Base-by-base conservation (phyloP, 805 yeast genomes). In the Starmerella vitae region DNA sequence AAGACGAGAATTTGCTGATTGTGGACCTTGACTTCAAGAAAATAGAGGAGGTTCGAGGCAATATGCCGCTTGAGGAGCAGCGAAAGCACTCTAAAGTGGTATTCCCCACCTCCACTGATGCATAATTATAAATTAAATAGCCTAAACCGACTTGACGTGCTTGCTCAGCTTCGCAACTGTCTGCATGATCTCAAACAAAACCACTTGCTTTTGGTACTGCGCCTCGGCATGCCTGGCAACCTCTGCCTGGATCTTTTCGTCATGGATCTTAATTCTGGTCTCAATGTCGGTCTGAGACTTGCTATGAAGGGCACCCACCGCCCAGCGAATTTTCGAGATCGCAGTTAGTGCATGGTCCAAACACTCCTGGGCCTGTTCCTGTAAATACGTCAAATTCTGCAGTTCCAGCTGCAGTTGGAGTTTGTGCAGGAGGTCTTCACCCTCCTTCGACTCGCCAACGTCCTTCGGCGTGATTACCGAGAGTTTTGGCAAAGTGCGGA, bases 61-160 rank as follows among this genome's bases (percentile, higher is more conserved):
- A 76, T 6, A 77, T 81, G 49, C 93, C 93, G 5, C 70, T 81
- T 14, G 67, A 72, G 30, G 56, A 58, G 20, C 93, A 81, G 59
- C 67, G 91, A 14, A 31, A 34, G 25, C n/a, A n/a, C n/a, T n/a
- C n/a, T n/a, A n/a, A n/a, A n/a, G n/a, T n/a, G n/a, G n/a, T n/a
- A n/a, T n/a, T n/a, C n/a, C n/a, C n/a, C n/a, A n/a, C n/a, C n/a
- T n/a, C n/a, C n/a, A n/a, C n/a, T n/a, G n/a, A n/a, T n/a, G n/a
- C n/a, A n/a, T n/a, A n/a, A n/a, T n/a, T n/a, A n/a, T n/a, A n/a
- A n/a, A n/a, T n/a, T n/a, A n/a, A 12, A 22, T 22, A 9, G 12
- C 12, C 10, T 32, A 25, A 32, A 37, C 40, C 13, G 13, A 8
- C 26, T 20, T n/a, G 14, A 32, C 18, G 17, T 38, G 36, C 2